Conservation (phyloP, 1,139 yeast genomes). For the Sugiyamaella grinbergsii region DNA sequence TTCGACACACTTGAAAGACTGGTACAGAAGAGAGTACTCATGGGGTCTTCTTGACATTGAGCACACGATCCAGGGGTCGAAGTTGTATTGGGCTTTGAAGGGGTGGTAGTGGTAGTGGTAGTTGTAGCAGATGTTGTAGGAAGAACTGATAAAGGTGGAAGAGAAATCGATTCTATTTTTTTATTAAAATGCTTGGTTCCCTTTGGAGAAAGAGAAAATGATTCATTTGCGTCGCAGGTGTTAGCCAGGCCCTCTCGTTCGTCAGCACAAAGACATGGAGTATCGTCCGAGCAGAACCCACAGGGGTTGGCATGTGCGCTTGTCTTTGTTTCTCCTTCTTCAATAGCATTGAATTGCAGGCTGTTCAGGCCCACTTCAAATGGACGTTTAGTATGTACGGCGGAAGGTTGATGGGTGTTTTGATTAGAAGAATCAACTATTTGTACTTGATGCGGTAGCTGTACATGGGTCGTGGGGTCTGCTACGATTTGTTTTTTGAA, state of each 20-base stretch:
- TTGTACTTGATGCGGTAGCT: neutral
- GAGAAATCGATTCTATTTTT: neutral
- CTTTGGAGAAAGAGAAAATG: neutral
- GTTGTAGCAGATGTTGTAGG: neutral
- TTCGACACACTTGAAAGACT: slow-evolving; percentile 51
- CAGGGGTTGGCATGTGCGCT: slow-evolving; percentile 57
- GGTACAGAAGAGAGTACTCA: slow-evolving; percentile 80
- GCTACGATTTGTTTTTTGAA: slow-evolving; percentile 19
- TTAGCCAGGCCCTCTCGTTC: slow-evolving; percentile 33
- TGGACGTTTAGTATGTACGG: neutral
- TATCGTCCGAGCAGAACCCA: slow-evolving; percentile 87
- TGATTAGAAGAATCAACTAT: slow-evolving; percentile 2
- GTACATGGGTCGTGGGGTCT: neutral
- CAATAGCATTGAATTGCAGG: slow-evolving; percentile 7
- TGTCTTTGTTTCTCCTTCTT: slow-evolving; percentile 17
- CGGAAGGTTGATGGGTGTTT: neutral
- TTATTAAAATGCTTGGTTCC: slow-evolving; percentile 1
- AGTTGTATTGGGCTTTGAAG: neutral
- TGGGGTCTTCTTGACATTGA: slow-evolving; percentile 76
- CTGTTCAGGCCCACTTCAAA: slow-evolving; percentile 8
- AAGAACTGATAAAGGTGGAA: no score
- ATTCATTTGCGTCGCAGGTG: neutral
- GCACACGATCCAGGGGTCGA: slow-evolving; percentile 66
- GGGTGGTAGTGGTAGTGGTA: slow-evolving; percentile 51
- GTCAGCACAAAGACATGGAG: slow-evolving; percentile 89